Evolutionary conservation across 441 rosid genomes (phyloP), one percentile per base, ranked within the genome.

Genomic region (Adansonia madagascariensis): DNA sequence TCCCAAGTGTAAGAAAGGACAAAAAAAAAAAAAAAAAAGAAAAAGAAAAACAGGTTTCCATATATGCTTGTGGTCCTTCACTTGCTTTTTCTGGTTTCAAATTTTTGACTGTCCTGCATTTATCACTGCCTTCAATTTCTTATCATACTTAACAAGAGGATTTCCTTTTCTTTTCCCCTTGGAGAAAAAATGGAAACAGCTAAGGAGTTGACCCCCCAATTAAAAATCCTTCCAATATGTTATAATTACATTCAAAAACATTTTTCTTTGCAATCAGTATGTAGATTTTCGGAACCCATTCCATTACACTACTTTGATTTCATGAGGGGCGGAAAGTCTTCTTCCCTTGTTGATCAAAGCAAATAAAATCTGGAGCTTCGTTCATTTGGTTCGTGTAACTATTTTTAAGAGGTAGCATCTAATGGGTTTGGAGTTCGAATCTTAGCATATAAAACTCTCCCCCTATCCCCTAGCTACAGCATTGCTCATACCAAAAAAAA

Each of bases 31-130:
- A 24, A 24, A 24, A 62, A 22, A 11, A 27, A 27, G 31, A 27
- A 27, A 27, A 27, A 27, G 31, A 27, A 27, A 27, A 27, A 27
- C 31, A 39, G 56, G 31, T 41, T 14, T 60, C 39, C 8, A 4
- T 9, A 17, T 27, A 20, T 55, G 57, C 43, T 65, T 49, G 83
- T 75, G 79, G 85, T 74, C 78, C 79, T 71, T 61, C 44, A n/a
- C 17, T 43, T 71, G 31, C 59, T 1, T n/a, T 53, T n/a, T 53
- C 7, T 55, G 24, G 22, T 55, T 62, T 62, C 44, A 31, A 62
- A 46, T 12, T 35, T 62, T 27, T 31, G 18, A 14, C 67, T 31
- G 18, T 62, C 18, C 17, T 62, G 67, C 67, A 62, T 61, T 27
- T 61, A 60, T 31, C 66, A 61, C n/a, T 9, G 14, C 64, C 67